Base-by-base conservation (phyloP, 768 basidiomycete species). In the Collybiopsis confluens region DNA sequence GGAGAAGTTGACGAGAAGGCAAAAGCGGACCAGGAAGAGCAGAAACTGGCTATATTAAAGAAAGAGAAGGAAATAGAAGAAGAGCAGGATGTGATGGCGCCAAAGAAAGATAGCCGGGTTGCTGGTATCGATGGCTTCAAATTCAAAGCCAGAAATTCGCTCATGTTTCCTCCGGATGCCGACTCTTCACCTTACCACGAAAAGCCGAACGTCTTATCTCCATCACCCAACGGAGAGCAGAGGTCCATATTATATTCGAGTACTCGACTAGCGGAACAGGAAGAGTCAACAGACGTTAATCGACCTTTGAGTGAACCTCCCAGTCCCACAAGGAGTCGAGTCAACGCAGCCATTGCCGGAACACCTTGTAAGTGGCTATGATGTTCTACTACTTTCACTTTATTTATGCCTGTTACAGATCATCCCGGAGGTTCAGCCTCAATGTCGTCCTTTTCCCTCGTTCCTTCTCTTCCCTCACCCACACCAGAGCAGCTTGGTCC, bases 81-180 rank as follows among this genome's bases (percentile, higher is more conserved):
- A 45, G 59, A 55, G 40, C 59, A 71, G 18, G 88, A 92, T 67
- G 88, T 92, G 35, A 82, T 93, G 87, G 90, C 89, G 9, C 86
- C 83, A 18, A 80, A 71, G 73, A 90, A 84, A 65, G 89, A 92
- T 58, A 83, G 75, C 20, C 79, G 90, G 15, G 56, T 77, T 33
- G 87, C 88, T 36, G 81, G 82, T 5, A 88, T 90, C 33, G 87
- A 90, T 62, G 86, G 79, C 2, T 92, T 88, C 90, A 82, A 80
- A 56, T 92, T 92, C 75, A 91, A 85, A 78, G 80, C 92, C 24
- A 85, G 97, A 54, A 99, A 99, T 70, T 85, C 90, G 3, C 75
- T 99, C 50, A 97, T 97, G 92, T 99, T 98, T 64, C 65, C 88
- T 0, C 95, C 97, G 1, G 97, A 97, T 62, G 92, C 91, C 24